These are phyloP conservation scores for Aaosphaeria pasadenensis DNA, from an alignment of 2,329 filamentous ascomycete species.

Conservation along the genomic window DNA sequence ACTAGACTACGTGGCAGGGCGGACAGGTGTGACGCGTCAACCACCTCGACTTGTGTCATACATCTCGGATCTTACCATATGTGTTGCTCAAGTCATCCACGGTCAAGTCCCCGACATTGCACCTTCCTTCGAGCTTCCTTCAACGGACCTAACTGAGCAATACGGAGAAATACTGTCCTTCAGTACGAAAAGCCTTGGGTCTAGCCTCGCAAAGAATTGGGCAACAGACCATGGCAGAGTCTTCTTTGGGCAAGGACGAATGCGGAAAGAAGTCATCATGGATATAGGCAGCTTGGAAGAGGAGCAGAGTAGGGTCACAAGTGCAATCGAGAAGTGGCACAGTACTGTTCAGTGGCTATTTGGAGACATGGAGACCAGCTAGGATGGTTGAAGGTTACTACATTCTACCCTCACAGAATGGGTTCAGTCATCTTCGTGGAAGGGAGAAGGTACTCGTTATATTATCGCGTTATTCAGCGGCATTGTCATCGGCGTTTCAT, in stretches of 20 bases:
- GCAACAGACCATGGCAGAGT: slow-evolving; percentile 32
- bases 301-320: slow-evolving; percentile 8
- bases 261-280: slow-evolving; percentile 44
- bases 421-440: too few relatives aligned
- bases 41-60: slow-evolving; percentile 33
- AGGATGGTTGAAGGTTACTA: too few relatives aligned
- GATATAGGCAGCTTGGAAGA: slow-evolving; percentile 29
- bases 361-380: too few relatives aligned
- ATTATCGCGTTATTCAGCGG: too few relatives aligned
- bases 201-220: slow-evolving; percentile 39
- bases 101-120: not conserved
- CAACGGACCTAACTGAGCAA: not conserved
- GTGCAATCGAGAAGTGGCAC: not conserved
- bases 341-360: not conserved
- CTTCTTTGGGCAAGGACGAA: slow-evolving; percentile 46
- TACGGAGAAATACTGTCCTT: not conserved
- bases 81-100: slow-evolving; percentile 13
- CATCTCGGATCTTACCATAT: slow-evolving; percentile 40
- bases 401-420: too few relatives aligned
- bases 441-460: too few relatives aligned
- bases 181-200: not conserved
- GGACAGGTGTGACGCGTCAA: slow-evolving; percentile 16
- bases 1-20: slow-evolving; percentile 47
- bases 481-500: too few relatives aligned
- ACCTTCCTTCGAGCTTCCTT: not conserved